Base-by-base conservation (phyloP, 257 asterid species). In the Solanum commersonii region DNA sequence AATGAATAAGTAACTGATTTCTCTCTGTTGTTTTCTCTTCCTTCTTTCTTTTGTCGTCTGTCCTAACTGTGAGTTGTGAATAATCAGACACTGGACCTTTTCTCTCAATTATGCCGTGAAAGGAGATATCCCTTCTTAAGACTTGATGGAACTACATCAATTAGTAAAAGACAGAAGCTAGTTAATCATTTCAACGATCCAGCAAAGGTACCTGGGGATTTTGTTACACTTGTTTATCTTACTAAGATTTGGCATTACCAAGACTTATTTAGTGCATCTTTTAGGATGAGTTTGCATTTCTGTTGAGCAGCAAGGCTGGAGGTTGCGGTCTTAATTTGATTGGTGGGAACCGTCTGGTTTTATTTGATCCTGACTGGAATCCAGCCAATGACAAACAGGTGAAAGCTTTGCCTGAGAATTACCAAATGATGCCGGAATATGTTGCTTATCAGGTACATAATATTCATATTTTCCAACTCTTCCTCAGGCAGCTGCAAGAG, bases 361-460 rank as follows among this genome's bases (percentile, higher is more conserved):
- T 97, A 90, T 97, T 97, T 87, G 99, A 97, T 92, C 99, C 99
- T 89, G 99, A 97, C 89, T 97, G 99, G 99, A 97, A 97, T 92
- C 99, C 99, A 84, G 99, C 99, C 88, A 97, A 97, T 93, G 99
- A 97, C 93, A 97, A 97, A 93, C 99, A 97, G 89, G 99, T 97
- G 92, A 88, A 16, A 25, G 71, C 86, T 82, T 74, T 68, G 20
- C 72, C n/a, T 10, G 56, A 60, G 15, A 72, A 42, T 42, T 83
- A 67, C 72, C 59, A 44, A 35, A 85, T 88, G 89, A 86, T 78
- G 31, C 52, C 27, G 65, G 83, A 87, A 65, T 83, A 74, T 70
- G 72, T 87, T 88, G 42, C 79, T 67, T 77, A 42, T 72, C 46
- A 71, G 67, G 67, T 44, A 27, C 38, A 78, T 46, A 81, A 81